Base-by-base conservation (phyloP, 768 basidiomycete species). In the Termitomyces sp. region DNA sequence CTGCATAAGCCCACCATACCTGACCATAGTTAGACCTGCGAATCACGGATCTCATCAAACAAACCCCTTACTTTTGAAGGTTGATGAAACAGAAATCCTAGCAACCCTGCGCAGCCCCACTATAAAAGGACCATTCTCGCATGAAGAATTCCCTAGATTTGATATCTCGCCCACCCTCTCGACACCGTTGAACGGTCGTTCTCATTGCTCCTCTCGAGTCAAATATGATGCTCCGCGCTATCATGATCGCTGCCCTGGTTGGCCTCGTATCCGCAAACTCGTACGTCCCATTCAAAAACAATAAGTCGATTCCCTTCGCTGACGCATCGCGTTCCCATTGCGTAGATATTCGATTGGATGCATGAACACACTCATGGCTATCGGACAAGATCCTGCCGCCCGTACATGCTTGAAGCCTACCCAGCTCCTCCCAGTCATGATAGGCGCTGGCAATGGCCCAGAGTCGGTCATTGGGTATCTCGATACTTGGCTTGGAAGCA, bases 401-500 rank as follows among this genome's bases (percentile, higher is more conserved):
- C 73, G 75, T 18, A 67, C 74, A 12, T 84, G 81, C 61, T 68
- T 84, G 57, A 78, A 81, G 61, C 71, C 78, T 9, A 53, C 68
- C 8, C 71, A 69, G 6, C 66, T 74, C 55, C 67, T 80, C 9
- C 57, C 68, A 2, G 72, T 73, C 28, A 42, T 71, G 9, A 48
- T 70, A 44, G 63, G 65, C 51, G 5, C 71, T 24, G 69, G 70
- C 42, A 66, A 71, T 3, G 63, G 59, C 24, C 61, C 72, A 28
- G 68, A 71, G 13, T 79, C 79, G 0, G 44, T 81, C 55, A 67
- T 81, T 38, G 63, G 71, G 1, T 73, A 81, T 7, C 58, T 88
- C 59, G 74, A 82, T 69, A 76, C 57, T 46, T 85, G 84, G 85
- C 69, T 86, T 40, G 75, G 69, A 11, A 80, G 81, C 48, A 20